A percentile compares a stretch with the other conserved stretches of the same genome.
Conservation (phyloP, 1,284 basidiomycete genomes). For the Leccinum huronense region DNA sequence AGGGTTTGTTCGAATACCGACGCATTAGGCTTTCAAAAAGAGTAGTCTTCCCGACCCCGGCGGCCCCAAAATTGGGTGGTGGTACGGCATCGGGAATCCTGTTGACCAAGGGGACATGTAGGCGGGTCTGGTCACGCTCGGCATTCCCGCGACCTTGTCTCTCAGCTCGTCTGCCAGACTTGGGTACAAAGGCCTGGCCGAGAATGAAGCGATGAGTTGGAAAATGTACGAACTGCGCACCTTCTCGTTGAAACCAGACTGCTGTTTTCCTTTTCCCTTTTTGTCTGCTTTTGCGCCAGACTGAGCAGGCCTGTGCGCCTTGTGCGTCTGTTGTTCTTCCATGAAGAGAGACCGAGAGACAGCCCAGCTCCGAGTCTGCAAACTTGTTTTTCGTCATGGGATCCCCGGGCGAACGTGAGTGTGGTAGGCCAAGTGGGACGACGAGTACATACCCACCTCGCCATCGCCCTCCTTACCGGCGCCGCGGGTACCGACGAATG, state of each 20-base stretch:
- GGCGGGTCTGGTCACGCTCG: constrained; percentile 90
- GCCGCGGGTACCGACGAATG: too few species aligned
- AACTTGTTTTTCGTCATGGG: too few species aligned
- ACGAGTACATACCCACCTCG: too few species aligned
- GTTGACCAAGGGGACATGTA: constrained; percentile 96
- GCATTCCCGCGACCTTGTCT: constrained; percentile 87
- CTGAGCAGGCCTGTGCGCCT: constrained; percentile 61
- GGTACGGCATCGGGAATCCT: constrained; percentile 90
- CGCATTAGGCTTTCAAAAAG: constrained; percentile 90
- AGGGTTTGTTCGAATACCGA: constrained; percentile 95
- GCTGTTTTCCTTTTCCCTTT: constrained; percentile 73
- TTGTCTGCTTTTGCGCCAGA: constrained; percentile 71
- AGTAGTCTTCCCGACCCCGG: constrained; percentile 98
- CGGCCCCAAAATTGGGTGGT: constrained; percentile 94
- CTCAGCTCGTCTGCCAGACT: constrained; percentile 86
- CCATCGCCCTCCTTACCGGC: too few species aligned
- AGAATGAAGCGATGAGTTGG: background rate
- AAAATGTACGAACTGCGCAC: constrained; percentile 38
- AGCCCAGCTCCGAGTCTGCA: too few species aligned
- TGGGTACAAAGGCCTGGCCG: constrained; percentile 86
- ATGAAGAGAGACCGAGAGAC: background rate
- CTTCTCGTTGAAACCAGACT: constrained; percentile 88
- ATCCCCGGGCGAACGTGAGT: too few species aligned
- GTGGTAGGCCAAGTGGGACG: too few species aligned
- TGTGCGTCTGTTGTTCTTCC: constrained; percentile 64